Percentiles rank a stretch among this genome's conserved stretches.
Conservation (phyloP, 163 green algal genomes). For the Picocystis sp. region DNA sequence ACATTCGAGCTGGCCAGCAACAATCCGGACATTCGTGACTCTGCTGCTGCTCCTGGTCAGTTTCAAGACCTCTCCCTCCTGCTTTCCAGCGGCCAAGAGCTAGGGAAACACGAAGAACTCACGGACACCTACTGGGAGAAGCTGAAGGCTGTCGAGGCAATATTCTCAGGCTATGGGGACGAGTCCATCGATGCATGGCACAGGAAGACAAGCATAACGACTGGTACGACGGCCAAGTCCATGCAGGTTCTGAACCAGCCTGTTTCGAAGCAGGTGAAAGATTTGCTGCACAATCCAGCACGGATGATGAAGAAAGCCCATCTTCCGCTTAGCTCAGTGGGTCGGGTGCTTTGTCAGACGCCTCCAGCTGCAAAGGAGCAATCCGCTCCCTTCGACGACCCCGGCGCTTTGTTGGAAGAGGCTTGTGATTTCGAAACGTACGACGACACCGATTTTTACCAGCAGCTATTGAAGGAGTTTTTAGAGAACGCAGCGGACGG, state of each 20-base stretch:
- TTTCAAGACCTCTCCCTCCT: neutral
- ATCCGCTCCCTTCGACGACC: neutral
- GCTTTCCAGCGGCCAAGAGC: constrained; percentile 4
- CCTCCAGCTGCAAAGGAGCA: neutral
- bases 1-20: constrained; percentile 13
- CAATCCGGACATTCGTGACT: constrained; percentile 15
- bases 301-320: constrained; percentile 6
- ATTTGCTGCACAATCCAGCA: constrained; percentile 16
- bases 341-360: constrained; percentile 4
- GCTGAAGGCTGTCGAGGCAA: constrained; percentile 15
- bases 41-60: constrained; percentile 8
- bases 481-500: constrained; percentile 25
- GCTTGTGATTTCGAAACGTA: constrained; percentile 55
- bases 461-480: constrained; percentile 79
- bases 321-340: neutral
- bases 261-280: constrained; percentile 24
- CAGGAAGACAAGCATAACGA: constrained; percentile 37
- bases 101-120: neutral
- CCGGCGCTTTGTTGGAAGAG: neutral
- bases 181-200: constrained; percentile 53
- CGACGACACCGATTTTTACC: constrained; percentile 81
- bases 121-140: constrained; percentile 18
- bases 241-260: constrained; percentile 26
- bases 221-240: constrained; percentile 22
- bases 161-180: constrained; percentile 34